Base-by-base conservation (phyloP, 179 eudicot species). In the Monotropa hypopitys region DNA sequence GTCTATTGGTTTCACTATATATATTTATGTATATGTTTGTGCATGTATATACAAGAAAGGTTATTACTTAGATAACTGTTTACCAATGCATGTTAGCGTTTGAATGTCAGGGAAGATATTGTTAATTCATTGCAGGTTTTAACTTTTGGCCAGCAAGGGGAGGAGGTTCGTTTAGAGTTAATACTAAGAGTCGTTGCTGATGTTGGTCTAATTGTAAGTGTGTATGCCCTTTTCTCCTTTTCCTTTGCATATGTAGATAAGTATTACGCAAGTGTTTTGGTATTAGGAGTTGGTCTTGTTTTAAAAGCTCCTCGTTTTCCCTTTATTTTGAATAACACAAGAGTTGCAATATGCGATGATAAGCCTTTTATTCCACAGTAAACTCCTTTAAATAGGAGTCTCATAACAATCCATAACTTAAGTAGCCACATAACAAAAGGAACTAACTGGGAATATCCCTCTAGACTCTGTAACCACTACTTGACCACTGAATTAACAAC, bases 141-240 rank as follows among this genome's bases (percentile, higher is more conserved):
- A 81, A 80, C 74, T 78, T 70, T 89, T 86, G 98, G 98, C 78
- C 97, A 92, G 89, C 87, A 90, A 51, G 97, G 98, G 77, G 93
- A 88, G 85, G 98, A 92, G 84, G 84, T 94, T 80, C 90, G 90
- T 86, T 84, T 94, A 85, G 96, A 94, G 84, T 86, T 94, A 84
- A 90, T 94, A 78, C 89, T 94, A 79, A 88, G 98, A 85, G 94
- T 94, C 33, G 98, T 94, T 77, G 98, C 98, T 51, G 97, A 94
- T 83, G 96, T 94, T 83, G 98, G 98, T 78, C 90, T 94, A 66
- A 90, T 94, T 76, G 98, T 92, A 85, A 89, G 96, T 85, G 68
- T 70, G 42, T 70, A 40, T 66, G 66, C 43, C 10, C 28, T 62
- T 35, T 49, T 35, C n/a, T 21, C 32, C 16, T 21, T 77, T 65